These are phyloP conservation scores for Bathelium albidoporum DNA, from an alignment of 495 filamentous ascomycete species.

Conservation along the genomic window DNA sequence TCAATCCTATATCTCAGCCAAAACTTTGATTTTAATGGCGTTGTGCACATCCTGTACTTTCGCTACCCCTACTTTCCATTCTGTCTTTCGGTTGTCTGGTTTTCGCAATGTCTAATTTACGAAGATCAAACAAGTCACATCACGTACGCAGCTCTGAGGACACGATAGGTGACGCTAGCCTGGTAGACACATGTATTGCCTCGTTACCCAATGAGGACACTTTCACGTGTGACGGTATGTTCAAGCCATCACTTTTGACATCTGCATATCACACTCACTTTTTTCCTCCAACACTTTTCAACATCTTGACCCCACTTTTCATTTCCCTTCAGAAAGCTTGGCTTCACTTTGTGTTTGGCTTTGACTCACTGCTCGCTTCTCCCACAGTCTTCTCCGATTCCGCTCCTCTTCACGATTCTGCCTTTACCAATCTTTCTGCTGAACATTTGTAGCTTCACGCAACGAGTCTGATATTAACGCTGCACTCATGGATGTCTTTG, in stretches of 20 bases:
- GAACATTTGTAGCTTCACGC: neutral
- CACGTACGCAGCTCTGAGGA: neutral
- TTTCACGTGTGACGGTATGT: too few relatives aligned
- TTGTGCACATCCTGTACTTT: too few relatives aligned
- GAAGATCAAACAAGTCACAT: neutral
- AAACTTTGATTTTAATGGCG: too few relatives aligned
- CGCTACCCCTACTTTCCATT: too few relatives aligned
- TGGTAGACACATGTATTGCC: neutral
- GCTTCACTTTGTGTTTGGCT: too few relatives aligned
- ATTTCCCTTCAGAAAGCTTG: too few relatives aligned
- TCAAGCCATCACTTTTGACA: too few relatives aligned
- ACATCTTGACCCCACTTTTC: neutral
- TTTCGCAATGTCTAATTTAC: too few relatives aligned
- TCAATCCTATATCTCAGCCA: too few relatives aligned
- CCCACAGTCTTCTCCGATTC: neutral
- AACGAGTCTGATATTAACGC: neutral
- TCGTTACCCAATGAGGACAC: too few relatives aligned
- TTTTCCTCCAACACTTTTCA: neutral
- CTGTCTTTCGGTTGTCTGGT: too few relatives aligned
- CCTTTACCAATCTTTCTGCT: too few relatives aligned
- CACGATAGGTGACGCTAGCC: neutral
- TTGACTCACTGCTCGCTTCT: neutral
- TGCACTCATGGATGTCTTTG: constrained; percentile 6
- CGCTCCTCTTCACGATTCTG: neutral
- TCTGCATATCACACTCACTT: neutral